Base-by-base conservation (phyloP, 2,329 filamentous ascomycete genomes). In the Dactylellina sp. region DNA sequence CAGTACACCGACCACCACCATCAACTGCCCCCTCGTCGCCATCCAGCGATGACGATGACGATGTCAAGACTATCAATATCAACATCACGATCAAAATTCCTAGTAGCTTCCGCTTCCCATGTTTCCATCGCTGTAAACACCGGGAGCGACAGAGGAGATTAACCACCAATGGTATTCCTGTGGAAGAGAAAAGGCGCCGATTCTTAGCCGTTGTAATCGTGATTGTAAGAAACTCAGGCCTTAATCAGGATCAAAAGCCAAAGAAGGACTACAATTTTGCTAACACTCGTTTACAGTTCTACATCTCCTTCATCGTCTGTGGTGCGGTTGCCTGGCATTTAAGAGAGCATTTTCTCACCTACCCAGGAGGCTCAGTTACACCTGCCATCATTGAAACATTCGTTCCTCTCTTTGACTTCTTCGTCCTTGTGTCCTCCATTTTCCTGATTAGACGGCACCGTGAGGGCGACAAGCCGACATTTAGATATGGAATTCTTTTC, bases 11-110 rank as follows among this genome's bases (percentile, higher is more conserved):
- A 12, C 65, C 49, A 5, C 57, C 65, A n/a, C 56, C 49, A 24
- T 40, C 65, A 2, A 37, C 16, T 35, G 42, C 42, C 20, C 39
- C 49, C 3, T 18, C 18, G 18, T 35, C 49, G 20, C 44, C 49
- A 7, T 32, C 44, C 28, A 32, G 28, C 28, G 57, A 62, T 7
- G n/a, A 20, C 20, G 53, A 59, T 32, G 60, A 72, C 14, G 68
- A 72, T 47, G 42, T 65, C 22, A 72, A 24, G 20, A 72, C 68
- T 9, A 72, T 72, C 60, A 72, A 65, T 42, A 72, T 72, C 53
- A 62, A 72, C 16, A 72, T 72, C 22, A 49, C 59, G 9, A 72
- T 72, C 32, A 72, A 72, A 12, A 28, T 72, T 35, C 68, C 68
- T 4, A 72, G 44, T n/a, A 61, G 53, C 47, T 47, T 72, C 52